Conservation (phyloP, 2,329 filamentous ascomycete genomes). For the Thyridium curvatum region DNA sequence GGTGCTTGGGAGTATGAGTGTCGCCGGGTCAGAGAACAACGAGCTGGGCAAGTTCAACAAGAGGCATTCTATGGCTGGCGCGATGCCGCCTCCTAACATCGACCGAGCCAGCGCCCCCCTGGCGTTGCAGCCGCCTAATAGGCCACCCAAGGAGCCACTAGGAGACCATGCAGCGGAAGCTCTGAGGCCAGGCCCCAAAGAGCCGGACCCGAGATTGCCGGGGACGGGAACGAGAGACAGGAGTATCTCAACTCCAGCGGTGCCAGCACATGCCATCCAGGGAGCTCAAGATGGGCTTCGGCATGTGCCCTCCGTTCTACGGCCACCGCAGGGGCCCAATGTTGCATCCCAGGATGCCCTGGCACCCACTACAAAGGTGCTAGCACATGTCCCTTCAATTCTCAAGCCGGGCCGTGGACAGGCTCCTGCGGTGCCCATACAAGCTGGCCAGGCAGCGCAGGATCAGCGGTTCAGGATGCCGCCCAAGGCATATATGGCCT, state of each 20-base stretch:
- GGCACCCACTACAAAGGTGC: too few relatives aligned
- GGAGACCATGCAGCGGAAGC: constrained; percentile 1
- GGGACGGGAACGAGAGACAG: neutral
- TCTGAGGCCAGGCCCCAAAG: neutral
- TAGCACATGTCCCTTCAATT: constrained; percentile 11
- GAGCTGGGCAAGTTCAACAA: constrained; percentile 6
- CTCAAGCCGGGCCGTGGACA: constrained; percentile 20
- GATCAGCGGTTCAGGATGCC: constrained; percentile 3
- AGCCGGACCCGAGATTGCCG: constrained; percentile 4
- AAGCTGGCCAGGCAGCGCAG: neutral
- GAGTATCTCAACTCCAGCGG: neutral
- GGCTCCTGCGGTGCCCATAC: neutral
- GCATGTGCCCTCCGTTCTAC: constrained; percentile 21
- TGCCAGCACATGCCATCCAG: neutral
- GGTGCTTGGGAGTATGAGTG: constrained; percentile 4
- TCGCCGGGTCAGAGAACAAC: constrained; percentile 4
- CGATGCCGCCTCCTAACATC: constrained; percentile 7
- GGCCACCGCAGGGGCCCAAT: constrained; percentile 16
- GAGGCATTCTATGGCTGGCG: constrained; percentile 12
- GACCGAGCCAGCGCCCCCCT: constrained; percentile 13
- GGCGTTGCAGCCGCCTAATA: constrained; percentile 14
- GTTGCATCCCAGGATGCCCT: too few relatives aligned
- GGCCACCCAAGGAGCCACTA: constrained; percentile 11
- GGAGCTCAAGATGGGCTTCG: constrained; percentile 3
- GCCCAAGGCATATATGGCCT: constrained; percentile 4